Evolutionary conservation across 495 filamentous ascomycete species (phyloP), one percentile per base, ranked within the genome.

Genomic region (Astrothelium macrocarpum): DNA sequence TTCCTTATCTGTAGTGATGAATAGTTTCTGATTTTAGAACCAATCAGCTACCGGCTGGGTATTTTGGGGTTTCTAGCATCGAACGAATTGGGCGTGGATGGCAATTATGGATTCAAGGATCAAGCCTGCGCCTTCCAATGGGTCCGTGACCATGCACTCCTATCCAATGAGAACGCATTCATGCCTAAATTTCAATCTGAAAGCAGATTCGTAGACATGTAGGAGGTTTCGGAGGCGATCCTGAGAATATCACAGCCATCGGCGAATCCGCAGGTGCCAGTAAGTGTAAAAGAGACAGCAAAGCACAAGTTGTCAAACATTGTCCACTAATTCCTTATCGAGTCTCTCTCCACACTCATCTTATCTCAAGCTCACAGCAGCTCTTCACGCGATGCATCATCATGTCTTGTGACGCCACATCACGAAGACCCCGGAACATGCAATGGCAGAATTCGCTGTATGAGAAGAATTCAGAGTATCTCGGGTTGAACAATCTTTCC

Each of bases 41-140:
- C n/a, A 16, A 61, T 69, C 31, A 66, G 66, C 32, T 66, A 66
- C 53, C 64, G 64, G 2, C 23, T 69, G 12, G 64, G 64, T 20
- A 58, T 64, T 26, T 49, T 68, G 10, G 67, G 67, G 23, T 68
- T 68, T 46, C 39, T 69, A 20, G 67, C 67, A 14, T 59, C 36
- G 29, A 4, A 43, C 28, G 64, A 69, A 59, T 32, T 66, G 7
- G 61, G 64, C 3, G 42, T 43, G 10, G 53, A 39, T 20, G 67
- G 64, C 1, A 69, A 69, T 56, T 60, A 62, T n/a, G 67, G 67
- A 20, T 69, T 59, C 34, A 69, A 69, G 26, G 67, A 69, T 29
- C 45, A 60, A 23, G 60, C 42, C 0, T 20, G 32, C 10, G 67
- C 56, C 1, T 60, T 64, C n/a, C 5, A 49, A 16, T 69, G 67